A percentile compares a stretch with the other conserved stretches of the same genome.
These are phyloP conservation scores for Collybiopsis confluens DNA, from an alignment of 768 basidiomycete species.

Conservation along the genomic window DNA sequence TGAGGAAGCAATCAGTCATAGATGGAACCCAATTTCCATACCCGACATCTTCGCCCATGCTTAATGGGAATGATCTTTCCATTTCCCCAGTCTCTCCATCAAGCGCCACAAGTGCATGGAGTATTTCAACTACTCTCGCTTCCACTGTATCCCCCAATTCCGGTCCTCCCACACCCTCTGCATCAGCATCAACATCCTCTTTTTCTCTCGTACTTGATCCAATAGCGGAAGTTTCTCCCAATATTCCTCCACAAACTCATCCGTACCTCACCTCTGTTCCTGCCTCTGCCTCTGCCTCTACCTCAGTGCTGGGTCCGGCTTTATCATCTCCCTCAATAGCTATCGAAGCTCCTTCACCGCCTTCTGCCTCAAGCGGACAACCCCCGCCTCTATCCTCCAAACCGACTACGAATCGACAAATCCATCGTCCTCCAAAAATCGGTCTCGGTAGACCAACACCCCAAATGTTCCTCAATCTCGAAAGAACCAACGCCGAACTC, in stretches of 20 bases:
- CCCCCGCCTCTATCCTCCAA: neutral
- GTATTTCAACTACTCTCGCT: neutral
- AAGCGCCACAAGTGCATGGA: constrained; percentile 14
- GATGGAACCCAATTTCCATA: constrained; percentile 33
- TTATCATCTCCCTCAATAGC: constrained; percentile 9
- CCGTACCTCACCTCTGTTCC: constrained; percentile 18
- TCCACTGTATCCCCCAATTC: constrained; percentile 4
- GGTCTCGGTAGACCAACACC: constrained; percentile 42
- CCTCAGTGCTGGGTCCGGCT: constrained; percentile 3
- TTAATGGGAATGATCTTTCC: constrained; percentile 14
- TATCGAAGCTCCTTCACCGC: constrained; percentile 20
- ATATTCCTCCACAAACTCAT: constrained; percentile 14
- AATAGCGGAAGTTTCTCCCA: constrained; percentile 24
- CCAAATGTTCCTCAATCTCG: constrained; percentile 35
- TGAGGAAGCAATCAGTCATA: constrained; percentile 66
- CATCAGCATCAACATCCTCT: constrained; percentile 46
- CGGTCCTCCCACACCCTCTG: constrained; percentile 21
- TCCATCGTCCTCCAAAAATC: constrained; percentile 30
- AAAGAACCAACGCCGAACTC: constrained; percentile 49
- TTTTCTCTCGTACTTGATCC: constrained; percentile 46
- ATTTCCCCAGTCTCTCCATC: constrained; percentile 5
- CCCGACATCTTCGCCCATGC: constrained; percentile 6
- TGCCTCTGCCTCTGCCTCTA: constrained; percentile 6
- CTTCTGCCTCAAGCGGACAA: constrained; percentile 28
- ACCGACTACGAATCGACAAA: constrained; percentile 1